phyloP scores from a whole-genome alignment of 2,329 filamentous ascomycete genomes.

The Fusarium succisae region DNA sequence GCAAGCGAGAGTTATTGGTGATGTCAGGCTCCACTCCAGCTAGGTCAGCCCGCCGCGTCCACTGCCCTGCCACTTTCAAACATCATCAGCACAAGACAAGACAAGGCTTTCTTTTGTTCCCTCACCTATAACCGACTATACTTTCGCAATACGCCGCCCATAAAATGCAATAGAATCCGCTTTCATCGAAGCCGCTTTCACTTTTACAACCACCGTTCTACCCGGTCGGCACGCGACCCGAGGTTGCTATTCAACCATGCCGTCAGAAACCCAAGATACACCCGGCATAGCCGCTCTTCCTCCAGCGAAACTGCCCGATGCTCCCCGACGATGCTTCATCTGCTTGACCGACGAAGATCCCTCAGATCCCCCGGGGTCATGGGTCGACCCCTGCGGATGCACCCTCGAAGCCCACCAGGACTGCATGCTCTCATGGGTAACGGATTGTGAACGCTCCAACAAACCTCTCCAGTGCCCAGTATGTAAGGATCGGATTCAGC shows the following conservation, averaged over 20 bases:
- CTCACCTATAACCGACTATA: neutral
- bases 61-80: conserved; percentile 13
- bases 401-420: conserved; percentile 90
- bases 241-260: conserved; percentile 19
- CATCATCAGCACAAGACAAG: conserved; percentile 8
- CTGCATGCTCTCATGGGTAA: conserved; percentile 91
- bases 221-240: conserved; percentile 24
- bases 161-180: conserved; percentile 19
- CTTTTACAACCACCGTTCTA: neutral
- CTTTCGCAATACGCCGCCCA: neutral
- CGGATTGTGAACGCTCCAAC: conserved; percentile 78
- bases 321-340: conserved; percentile 66
- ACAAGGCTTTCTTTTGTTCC: conserved; percentile 2
- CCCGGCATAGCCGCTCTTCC: neutral
- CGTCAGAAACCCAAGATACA: conserved; percentile 19
- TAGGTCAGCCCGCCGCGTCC: conserved; percentile 14
- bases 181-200: neutral
- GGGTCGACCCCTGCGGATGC: conserved; percentile 91
- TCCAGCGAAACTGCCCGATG: conserved; percentile 29
- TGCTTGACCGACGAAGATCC: conserved; percentile 68
- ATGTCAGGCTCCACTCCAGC: conserved; percentile 35
- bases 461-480: conserved; percentile 84
- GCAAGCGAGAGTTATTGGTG: conserved; percentile 10
- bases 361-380: conserved; percentile 60
- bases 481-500: conserved; percentile 82